These are phyloP conservation scores for Apiospora sp. DNA, from an alignment of 2,329 filamentous ascomycete species.

Conservation along the genomic window DNA sequence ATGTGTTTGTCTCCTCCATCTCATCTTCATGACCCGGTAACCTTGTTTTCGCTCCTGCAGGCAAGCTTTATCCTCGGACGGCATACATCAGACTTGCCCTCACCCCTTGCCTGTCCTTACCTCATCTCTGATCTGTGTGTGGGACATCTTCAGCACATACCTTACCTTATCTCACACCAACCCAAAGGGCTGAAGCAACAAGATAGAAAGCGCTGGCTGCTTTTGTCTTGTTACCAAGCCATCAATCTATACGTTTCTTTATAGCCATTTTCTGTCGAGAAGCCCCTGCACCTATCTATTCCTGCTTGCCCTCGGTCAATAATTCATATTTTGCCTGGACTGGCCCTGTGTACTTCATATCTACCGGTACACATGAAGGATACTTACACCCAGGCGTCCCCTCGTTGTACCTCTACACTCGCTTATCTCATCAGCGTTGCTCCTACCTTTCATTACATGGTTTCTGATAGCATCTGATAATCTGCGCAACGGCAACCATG, in stretches of 20 bases:
- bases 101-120: not conserved
- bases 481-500: slow-evolving; percentile 31
- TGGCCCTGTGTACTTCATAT: not conserved
- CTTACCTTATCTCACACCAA: not conserved
- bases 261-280: not conserved
- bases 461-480: not conserved
- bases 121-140: not conserved
- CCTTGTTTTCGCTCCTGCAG: not conserved
- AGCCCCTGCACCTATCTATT: not conserved
- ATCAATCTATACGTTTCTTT: not conserved
- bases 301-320: not conserved
- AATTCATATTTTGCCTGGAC: not conserved
- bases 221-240: not conserved
- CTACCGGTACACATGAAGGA: slow-evolving; percentile 33
- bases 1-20: not conserved
- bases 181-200: not conserved
- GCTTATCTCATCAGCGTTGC: slow-evolving; percentile 27
- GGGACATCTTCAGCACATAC: not conserved
- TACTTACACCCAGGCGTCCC: slow-evolving; percentile 30
- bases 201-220: not conserved
- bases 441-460: not conserved
- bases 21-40: not conserved
- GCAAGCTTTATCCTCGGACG: not conserved
- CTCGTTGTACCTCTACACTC: not conserved
- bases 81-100: not conserved